These are phyloP conservation scores for Boletellus deceptivus DNA, from an alignment of 1,284 basidiomycete species.

Conservation along the genomic window DNA sequence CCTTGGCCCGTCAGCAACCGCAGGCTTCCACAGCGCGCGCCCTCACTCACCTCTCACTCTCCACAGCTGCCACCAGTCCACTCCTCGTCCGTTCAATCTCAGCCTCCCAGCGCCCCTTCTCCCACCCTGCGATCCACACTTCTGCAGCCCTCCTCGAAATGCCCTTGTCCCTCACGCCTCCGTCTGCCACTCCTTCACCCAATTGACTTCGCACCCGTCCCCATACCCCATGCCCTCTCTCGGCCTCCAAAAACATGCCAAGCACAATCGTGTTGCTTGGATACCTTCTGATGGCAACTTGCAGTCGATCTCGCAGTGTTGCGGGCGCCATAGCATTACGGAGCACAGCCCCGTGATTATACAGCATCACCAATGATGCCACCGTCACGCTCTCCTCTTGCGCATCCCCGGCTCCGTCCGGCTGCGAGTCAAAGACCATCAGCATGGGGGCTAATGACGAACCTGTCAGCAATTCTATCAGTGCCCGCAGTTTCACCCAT, in stretches of 20 bases:
- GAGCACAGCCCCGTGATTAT: slow-evolving; percentile 56
- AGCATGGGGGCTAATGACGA: slow-evolving; percentile 43
- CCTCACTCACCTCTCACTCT: slow-evolving; percentile 57
- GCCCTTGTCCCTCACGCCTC: slow-evolving; percentile 47
- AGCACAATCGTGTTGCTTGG: slow-evolving; percentile 74
- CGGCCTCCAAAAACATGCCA: slow-evolving; percentile 75
- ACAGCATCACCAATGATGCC: slow-evolving; percentile 58
- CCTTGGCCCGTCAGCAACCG: slow-evolving; percentile 40
- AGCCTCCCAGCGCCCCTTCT: slow-evolving; percentile 62
- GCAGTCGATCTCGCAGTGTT: slow-evolving; percentile 58
- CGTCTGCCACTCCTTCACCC: slow-evolving; percentile 38
- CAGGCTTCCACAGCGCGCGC: neutral
- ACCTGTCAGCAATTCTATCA: slow-evolving; percentile 61
- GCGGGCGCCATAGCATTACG: slow-evolving; percentile 58
- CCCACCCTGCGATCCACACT: slow-evolving; percentile 78
- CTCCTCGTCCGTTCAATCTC: slow-evolving; percentile 70
- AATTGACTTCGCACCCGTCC: slow-evolving; percentile 58
- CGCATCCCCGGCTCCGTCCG: slow-evolving; percentile 15
- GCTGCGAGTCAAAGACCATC: slow-evolving; percentile 48
- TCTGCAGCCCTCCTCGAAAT: slow-evolving; percentile 60
- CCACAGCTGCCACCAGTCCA: slow-evolving; percentile 58
- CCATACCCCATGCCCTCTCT: slow-evolving; percentile 75
- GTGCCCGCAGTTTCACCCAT: slow-evolving; percentile 61
- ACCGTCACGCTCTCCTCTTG: slow-evolving; percentile 61
- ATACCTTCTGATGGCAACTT: slow-evolving; percentile 55